Conservation (phyloP, 176 grass and related monocot genomes). For the Dactylis glomerata region DNA sequence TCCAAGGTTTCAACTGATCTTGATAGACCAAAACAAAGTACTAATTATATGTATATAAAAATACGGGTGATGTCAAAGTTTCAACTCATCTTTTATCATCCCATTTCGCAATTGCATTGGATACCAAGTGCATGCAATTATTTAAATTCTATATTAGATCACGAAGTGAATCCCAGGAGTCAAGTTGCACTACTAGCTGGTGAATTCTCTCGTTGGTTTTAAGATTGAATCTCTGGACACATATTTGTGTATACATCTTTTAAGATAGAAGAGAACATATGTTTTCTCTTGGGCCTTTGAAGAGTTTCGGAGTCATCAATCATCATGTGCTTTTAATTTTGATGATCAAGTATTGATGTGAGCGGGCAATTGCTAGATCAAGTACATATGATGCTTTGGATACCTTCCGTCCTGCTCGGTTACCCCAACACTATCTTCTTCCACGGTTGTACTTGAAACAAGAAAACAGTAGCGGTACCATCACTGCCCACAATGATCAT, state of each 20-base stretch:
- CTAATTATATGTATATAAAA: not conserved
- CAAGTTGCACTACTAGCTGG: not conserved
- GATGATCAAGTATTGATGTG: conserved; percentile 4
- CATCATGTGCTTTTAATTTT: not conserved
- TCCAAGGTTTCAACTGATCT: conserved; percentile 32
- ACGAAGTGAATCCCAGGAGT: not conserved
- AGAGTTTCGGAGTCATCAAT: too few relatives aligned
- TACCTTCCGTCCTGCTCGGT: not conserved
- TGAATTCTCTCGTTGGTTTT: not conserved
- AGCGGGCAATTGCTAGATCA: not conserved
- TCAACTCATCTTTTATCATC: not conserved
- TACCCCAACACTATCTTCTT: not conserved
- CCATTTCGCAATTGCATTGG: not conserved
- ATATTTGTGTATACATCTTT: not conserved
- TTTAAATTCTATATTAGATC: not conserved
- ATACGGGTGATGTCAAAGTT: not conserved
- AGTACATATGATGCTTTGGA: not conserved
- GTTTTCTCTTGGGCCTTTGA: not conserved
- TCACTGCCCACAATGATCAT: not conserved
- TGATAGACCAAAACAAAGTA: conserved; percentile 15
- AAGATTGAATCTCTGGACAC: not conserved
- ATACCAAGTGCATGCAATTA: conserved; percentile 1
- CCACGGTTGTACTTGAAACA: conserved; percentile 23
- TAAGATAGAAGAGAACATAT: not conserved
- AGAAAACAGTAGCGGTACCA: not conserved